Evolutionary conservation across 345 rosid genomes (phyloP), one percentile per base, ranked within the genome.

Genomic region (Microcos paniculata): DNA sequence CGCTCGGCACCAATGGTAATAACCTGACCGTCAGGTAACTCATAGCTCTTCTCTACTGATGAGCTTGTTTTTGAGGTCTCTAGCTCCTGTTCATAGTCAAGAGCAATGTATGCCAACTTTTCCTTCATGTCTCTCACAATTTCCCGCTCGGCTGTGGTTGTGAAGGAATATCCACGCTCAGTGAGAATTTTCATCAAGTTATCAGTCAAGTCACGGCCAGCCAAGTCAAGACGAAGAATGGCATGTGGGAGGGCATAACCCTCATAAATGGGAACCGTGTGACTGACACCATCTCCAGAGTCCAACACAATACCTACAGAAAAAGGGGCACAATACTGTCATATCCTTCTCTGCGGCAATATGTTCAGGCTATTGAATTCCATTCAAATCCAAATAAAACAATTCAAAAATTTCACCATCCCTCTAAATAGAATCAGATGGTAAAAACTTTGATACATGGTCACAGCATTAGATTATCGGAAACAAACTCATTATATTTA

Each of bases 121-220:
- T 94, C 98, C 89, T 94, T 94, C 81, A 94, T 90, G 85, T 94
- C 97, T 77, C 98, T 90, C 62, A 94, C 97, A 28, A 94, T 94
- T 88, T 94, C 98, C 48, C 98, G 94, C 88, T 94, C 97, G 0
- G 97, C 97, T 58, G 97, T 88, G 77, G 98, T 94, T 82, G 97
- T 94, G 90, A 92, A 92, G 4, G 97, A 92, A 83, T 94, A 92
- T 7, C 98, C 97, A 84, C 98, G 93, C 85, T 92, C 98, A 0
- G 98, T 92, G 6, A 94, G 87, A 75, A 94, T 94, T 82, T 92
- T 94, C 97, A 92, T 92, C 83, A 91, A 72, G 76, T 72, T 59
- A 76, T 91, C 98, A 0, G 98, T 92, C n/a, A 94, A 94, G 79
- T 94, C 97, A 79, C 97, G 93, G 1, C 98, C 98, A 1, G 96